These are phyloP conservation scores for Synchytrium microbalum DNA, from an alignment of 371 early-diverging fungal species.

Conservation along the genomic window DNA sequence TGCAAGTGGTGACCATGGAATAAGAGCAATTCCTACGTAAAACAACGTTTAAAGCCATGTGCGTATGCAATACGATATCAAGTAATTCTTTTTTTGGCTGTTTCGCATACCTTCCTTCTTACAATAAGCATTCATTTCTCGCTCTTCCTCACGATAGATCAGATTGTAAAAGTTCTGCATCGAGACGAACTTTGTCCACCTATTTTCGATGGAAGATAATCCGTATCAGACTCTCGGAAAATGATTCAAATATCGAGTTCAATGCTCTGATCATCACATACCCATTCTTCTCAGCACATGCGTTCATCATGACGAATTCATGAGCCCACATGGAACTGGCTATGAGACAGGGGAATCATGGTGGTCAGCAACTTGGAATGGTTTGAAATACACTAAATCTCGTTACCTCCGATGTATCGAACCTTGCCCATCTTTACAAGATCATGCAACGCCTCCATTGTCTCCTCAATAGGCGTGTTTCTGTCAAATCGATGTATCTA, in stretches of 20 bases:
- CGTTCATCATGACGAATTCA: slow-evolving; percentile 26
- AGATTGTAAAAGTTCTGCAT: slow-evolving; percentile 49
- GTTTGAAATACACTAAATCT: too few species aligned
- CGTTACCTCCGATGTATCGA: slow-evolving; percentile 33
- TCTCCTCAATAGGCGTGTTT: slow-evolving; percentile 32
- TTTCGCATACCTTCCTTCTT: too few species aligned
- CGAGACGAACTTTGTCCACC: slow-evolving; percentile 41
- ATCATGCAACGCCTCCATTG: slow-evolving; percentile 40
- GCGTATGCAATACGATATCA: too few species aligned
- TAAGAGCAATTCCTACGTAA: slow-evolving; percentile 37
- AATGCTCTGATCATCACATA: too few species aligned
- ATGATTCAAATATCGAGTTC: too few species aligned
- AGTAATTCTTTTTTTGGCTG: too few species aligned
- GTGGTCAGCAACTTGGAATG: too few species aligned
- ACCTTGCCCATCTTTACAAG: slow-evolving; percentile 44
- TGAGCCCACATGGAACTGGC: slow-evolving; percentile 16
- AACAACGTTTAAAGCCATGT: too few species aligned
- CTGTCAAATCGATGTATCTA: slow-evolving; percentile 40
- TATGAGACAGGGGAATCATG: slow-evolving; percentile 4
- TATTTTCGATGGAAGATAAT: too few species aligned
- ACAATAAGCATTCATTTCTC: slow-evolving; percentile 49
- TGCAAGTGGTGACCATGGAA: slow-evolving; percentile 50
- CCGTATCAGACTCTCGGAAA: too few species aligned
- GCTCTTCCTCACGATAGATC: slow-evolving; percentile 53
- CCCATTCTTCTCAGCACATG: slow-evolving; percentile 34